Percentiles rank a stretch among this genome's conserved stretches.
phyloP scores from a whole-genome alignment of 805 yeast genomes.

The Candida coleopterorum region DNA sequence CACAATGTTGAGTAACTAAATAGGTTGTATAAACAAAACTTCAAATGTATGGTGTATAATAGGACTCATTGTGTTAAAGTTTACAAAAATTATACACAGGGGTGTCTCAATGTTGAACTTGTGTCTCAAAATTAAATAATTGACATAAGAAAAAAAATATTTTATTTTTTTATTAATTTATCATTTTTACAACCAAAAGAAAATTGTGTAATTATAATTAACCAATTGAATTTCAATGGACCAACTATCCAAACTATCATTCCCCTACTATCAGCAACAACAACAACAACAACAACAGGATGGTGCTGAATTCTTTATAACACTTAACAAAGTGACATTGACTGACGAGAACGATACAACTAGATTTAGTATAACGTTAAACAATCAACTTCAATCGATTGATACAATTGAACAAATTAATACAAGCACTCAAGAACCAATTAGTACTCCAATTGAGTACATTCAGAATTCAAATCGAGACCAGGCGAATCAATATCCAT shows the following conservation, averaged over 20 bases:
- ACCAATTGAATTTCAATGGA: too few relatives aligned
- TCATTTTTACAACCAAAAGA: too few relatives aligned
- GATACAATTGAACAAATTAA: slow-evolving; percentile 14
- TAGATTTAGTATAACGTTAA: slow-evolving; percentile 18
- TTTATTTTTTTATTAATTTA: too few relatives aligned
- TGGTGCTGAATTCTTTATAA: neutral
- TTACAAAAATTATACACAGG: too few relatives aligned
- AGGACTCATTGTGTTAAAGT: too few relatives aligned
- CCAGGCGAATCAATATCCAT: slow-evolving; percentile 17
- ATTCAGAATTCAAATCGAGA: slow-evolving; percentile 18
- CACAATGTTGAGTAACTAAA: too few relatives aligned
- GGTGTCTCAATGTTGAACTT: too few relatives aligned
- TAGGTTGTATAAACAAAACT: too few relatives aligned
- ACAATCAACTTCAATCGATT: slow-evolving; percentile 16
- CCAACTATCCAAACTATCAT: slow-evolving; percentile 2
- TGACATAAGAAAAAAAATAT: too few relatives aligned
- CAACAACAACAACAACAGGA: neutral
- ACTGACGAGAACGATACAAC: slow-evolving; percentile 23
- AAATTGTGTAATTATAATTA: too few relatives aligned
- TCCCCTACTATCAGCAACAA: slow-evolving; percentile 7
- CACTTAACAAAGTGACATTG: slow-evolving; percentile 11
- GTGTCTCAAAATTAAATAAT: too few relatives aligned
- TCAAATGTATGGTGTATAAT: too few relatives aligned
- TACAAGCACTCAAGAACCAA: slow-evolving; percentile 12
- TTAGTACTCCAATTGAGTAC: slow-evolving; percentile 18